A percentile compares a stretch with the other conserved stretches of the same genome.
Evolutionary conservation across 164 flowering plant species (phyloP).

Genomic region (Warburgia ugandensis): DNA sequence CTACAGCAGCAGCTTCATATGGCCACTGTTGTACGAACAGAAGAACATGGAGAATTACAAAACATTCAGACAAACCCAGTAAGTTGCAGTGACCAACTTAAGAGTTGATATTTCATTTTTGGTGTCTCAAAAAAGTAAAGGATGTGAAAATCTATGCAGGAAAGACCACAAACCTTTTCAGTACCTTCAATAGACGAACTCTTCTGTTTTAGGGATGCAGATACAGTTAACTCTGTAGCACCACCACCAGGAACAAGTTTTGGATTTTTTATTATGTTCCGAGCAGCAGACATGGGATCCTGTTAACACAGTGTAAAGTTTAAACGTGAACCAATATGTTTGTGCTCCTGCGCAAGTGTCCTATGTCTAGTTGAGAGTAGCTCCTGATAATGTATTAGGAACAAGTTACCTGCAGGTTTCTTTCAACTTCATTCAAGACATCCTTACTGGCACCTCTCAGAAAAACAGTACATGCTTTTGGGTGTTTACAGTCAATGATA

Average conservation of each 20-base stretch:
- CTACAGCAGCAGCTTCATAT: conserved; percentile 97
- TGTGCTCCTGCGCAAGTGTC: background rate
- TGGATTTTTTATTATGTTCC: conserved; percentile 88
- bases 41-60: background rate
- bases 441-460: conserved; percentile 96
- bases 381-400: background rate
- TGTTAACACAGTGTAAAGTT: conserved; percentile 15
- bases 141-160: background rate
- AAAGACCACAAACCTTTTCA: conserved; percentile 57
- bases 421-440: conserved; percentile 93
- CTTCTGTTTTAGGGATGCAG: conserved; percentile 91
- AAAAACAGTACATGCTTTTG: conserved; percentile 92
- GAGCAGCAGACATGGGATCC: conserved; percentile 97
- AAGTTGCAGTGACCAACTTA: too few species aligned
- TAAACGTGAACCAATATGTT: background rate
- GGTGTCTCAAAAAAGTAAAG: background rate
- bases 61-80: too few species aligned
- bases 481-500: conserved; percentile 83
- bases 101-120: background rate
- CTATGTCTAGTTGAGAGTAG: background rate
- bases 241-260: conserved; percentile 98
- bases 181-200: conserved; percentile 87
- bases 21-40: conserved; percentile 61
- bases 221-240: conserved; percentile 90
- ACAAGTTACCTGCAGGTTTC: conserved; percentile 75